Base-by-base conservation (phyloP, 345 rosid species). In the Reutealis trisperma region DNA sequence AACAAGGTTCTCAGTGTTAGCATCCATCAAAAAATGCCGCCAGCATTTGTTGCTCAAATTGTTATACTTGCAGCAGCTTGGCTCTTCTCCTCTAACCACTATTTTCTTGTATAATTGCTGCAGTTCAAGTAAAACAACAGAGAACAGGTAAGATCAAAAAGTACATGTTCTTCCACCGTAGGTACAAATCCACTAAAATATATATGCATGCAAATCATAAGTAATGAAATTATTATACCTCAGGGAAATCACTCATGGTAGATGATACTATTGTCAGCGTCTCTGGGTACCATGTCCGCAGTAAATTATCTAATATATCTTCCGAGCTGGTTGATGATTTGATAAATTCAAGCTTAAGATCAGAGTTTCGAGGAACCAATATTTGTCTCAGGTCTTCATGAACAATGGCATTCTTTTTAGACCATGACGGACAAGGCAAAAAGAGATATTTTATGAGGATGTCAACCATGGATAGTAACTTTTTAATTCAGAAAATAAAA, bases 11-110 rank as follows among this genome's bases (percentile, higher is more conserved):
- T 58, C 67, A 32, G 37, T 66, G 24, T 63, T 69, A 45, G 34
- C 77, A 52, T 73, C 37, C 47, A n/a, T 77, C 73, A 85, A 78
- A 70, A 76, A 85, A 72, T 83, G 86, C 65, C 78, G 76, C 88
- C 84, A 85, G 62, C 88, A 85, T 83, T 83, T 78, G 75, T 81
- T 83, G 63, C 52, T 52, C 10, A 41, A 5, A 34, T 49, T 11
- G 25, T 81, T 79, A 62, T 78, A 78, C 42, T 34, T 63, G 76
- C 86, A 83, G 79, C 88, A 85, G 77, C 68, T 59, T 8, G 66
- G 73, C 9, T 74, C 66, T 79, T 70, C 44, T 30, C 71, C 75
- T 69, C 61, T 57, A 19, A 68, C 52, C 64, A 49, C 65, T 66
- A 80, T 51, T 80, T 67, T 75, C 69, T 69, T 25, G 14, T 30